These are phyloP conservation scores for Ceratocystis lukuohia DNA, from an alignment of 2,329 filamentous ascomycete genomes.

Conservation along the genomic window DNA sequence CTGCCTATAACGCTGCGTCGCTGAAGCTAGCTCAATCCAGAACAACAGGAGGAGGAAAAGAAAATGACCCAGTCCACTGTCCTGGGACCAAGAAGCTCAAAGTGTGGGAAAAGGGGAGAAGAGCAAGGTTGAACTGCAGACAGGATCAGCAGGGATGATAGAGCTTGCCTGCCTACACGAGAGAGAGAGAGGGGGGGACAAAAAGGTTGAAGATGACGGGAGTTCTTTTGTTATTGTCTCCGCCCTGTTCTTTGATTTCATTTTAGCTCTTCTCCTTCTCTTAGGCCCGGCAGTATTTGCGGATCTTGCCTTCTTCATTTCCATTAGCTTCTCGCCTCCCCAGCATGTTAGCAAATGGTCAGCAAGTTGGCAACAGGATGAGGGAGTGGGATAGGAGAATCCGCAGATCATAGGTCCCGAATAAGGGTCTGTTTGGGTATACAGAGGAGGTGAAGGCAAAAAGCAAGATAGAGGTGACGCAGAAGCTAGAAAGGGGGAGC, in stretches of 20 bases:
- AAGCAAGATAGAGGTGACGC: background rate
- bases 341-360: background rate
- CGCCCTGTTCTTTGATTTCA: background rate
- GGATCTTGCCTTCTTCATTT: background rate
- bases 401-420: background rate
- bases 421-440: background rate
- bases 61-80: constrained; percentile 1
- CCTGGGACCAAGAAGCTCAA: background rate
- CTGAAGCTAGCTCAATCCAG: background rate
- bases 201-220: background rate
- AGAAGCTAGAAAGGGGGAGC: background rate
- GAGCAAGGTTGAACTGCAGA: background rate
- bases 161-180: background rate
- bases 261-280: background rate
- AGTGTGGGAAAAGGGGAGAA: background rate
- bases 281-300: background rate
- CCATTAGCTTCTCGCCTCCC: background rate
- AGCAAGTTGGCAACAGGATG: background rate
- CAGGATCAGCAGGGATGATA: background rate
- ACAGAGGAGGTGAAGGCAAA: background rate
- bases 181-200: background rate
- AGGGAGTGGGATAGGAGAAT: background rate
- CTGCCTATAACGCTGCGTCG: background rate
- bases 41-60: background rate
- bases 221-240: background rate